Conservation (phyloP, 441 rosid species). For the Biscutella laevigata region DNA sequence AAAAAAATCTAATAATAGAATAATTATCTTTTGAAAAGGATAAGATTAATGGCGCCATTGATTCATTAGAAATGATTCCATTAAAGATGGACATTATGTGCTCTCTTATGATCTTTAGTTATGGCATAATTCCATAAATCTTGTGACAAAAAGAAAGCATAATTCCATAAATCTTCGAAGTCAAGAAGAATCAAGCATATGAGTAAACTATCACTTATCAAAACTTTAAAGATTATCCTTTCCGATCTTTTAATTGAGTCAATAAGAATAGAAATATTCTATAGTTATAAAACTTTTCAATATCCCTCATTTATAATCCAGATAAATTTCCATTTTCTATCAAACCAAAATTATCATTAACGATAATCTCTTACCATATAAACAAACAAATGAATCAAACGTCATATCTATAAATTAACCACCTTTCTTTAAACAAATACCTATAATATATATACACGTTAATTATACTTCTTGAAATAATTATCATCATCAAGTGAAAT, state of each 20-base stretch:
- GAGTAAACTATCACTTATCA: conserved; percentile 1
- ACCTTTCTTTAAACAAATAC: conserved; percentile 4
- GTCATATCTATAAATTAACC: conserved; percentile 17
- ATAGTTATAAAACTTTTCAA: background rate
- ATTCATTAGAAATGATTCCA: no score
- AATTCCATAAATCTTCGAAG: no score
- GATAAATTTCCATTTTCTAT: background rate
- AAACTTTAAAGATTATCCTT: conserved; percentile 1
- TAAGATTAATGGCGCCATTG: no score
- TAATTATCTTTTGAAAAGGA: no score
- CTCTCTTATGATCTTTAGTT: no score
- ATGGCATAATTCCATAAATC: no score
- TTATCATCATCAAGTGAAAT: background rate
- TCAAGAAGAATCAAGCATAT: background rate
- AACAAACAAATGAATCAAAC: conserved; percentile 1
- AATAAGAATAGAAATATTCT: background rate
- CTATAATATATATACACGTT: background rate
- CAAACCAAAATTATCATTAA: background rate
- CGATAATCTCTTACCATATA: conserved; percentile 7
- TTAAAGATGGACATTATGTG: no score
- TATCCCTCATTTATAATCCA: background rate
- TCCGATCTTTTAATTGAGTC: background rate
- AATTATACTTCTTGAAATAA: background rate
- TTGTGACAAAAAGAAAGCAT: no score
- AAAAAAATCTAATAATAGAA: no score